Evolutionary conservation across 1,284 basidiomycete genomes (phyloP), one percentile per base, ranked within the genome.

Genomic region (Rhodotorula glutinis): DNA sequence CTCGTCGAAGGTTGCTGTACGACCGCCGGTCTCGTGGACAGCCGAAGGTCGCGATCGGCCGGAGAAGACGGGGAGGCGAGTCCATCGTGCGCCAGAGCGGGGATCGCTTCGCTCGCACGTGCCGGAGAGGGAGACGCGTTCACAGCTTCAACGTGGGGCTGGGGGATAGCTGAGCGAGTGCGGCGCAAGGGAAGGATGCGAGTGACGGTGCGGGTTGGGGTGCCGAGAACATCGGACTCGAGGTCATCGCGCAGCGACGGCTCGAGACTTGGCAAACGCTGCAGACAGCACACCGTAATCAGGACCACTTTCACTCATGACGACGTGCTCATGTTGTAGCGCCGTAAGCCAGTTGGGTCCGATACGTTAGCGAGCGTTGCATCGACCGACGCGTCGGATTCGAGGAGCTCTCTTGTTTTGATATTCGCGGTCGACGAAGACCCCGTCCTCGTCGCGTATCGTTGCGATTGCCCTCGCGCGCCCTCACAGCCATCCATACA

Each of bases 141-240:
- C 23, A 10, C 23, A 21, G 46, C 21, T 3, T 43, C 23, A 2
- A 43, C 17, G 33, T 38, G 33, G 7, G 33, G 11, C 11, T 38
- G 33, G 7, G 66, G 66, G 2, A 29, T 29, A 51, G 62, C 66
- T 3, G 66, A 67, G 9, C 62, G 62, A 10, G 61, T 67, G 16
- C 66, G 62, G 11, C 66, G 58, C 23, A 67, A 30, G 14, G 53
- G 40, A 2, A 40, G 9, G 17, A 51, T 41, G 25, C 56, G 56
- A 4, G 43, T 56, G 17, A 40, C 29, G 44, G 30, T n/a, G 11
- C 38, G 46, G 29, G 44, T 40, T 25, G n/a, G 38, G 46, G 53
- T 47, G n/a, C 21, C n/a, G n/a, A 44, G 62, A 19, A 47, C 38
- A 4, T 47, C 43, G 5, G 25, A 16, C 8, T 29, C 38, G 25